These are phyloP conservation scores for Phytophthora vignae DNA, from an alignment of 352 stramenopile genomes.

Conservation along the genomic window DNA sequence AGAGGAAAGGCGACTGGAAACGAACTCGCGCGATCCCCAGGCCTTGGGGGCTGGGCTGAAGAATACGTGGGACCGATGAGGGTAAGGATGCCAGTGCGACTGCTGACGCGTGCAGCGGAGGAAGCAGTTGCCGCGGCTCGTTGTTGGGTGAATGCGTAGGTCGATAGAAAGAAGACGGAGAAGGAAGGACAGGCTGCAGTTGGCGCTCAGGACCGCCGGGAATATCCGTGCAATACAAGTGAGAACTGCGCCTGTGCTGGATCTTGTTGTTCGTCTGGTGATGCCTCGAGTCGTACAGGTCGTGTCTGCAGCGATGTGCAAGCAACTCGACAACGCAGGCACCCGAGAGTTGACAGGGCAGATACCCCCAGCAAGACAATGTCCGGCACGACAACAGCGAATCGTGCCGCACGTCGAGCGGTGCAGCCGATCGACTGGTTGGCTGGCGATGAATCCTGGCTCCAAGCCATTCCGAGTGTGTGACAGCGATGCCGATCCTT, in stretches of 20 bases:
- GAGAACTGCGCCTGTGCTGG: slow-evolving; percentile 3
- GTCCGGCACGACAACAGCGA: background rate
- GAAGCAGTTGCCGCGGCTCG: slow-evolving; percentile 7
- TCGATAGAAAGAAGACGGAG: slow-evolving; percentile 22
- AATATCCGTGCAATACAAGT: slow-evolving; percentile 19
- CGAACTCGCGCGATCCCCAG: background rate
- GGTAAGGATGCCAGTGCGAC: slow-evolving; percentile 2
- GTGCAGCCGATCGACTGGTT: background rate
- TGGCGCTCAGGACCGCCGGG: slow-evolving; percentile 5
- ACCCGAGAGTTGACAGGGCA: background rate
- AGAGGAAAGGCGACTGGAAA: slow-evolving; percentile 14
- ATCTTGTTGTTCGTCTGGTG: slow-evolving; percentile 14
- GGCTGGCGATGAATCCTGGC: background rate
- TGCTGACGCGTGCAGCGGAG: slow-evolving; percentile 12
- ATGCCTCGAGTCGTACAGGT: background rate
- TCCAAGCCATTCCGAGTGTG: slow-evolving; percentile 6
- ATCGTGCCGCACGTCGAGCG: background rate
- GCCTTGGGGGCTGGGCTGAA: too few relatives aligned
- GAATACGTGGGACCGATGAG: background rate
- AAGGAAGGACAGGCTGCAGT: slow-evolving; percentile 18
- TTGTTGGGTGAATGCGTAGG: slow-evolving; percentile 28
- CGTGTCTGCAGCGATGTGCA: background rate
- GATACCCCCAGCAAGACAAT: too few relatives aligned
- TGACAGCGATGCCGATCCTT: background rate
- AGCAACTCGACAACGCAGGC: background rate